Base-by-base conservation (phyloP, 2,329 filamentous ascomycete genomes). In the Penicillium sp. region DNA sequence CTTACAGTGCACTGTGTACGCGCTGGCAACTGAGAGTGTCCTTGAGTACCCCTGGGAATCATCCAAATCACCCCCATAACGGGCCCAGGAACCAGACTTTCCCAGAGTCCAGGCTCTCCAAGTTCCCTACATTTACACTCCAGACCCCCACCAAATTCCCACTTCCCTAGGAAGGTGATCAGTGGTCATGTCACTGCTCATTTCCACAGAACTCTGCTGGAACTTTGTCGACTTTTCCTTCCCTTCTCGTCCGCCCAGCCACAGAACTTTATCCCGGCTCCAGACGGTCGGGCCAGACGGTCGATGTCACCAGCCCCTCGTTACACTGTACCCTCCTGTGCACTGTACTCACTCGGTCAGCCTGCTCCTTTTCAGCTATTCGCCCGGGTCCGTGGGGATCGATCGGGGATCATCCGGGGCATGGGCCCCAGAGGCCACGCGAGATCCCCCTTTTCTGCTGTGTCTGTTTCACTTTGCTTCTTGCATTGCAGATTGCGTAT, bases 331-430 rank as follows among this genome's bases (percentile, higher is more conserved):
- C 24, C 24, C 24, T 13, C 8, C 13, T 9, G 5, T 21, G 10
- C 8, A 40, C 15, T 42, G 39, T 27, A 42, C 29, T 42, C 39
- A 24, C 39, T 42, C 24, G 18, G 24, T 42, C 24, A 42, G 23
- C 1, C 3, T 42, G 23, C 45, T n/a, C 51, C 20, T 33, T 49
- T 57, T 43, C 7, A 49, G 51, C 46, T 21, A 39, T 46, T 52
- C 26, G 45, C 43, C 56, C 56, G 51, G 49, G 45, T 58, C 37
- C 41, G 45, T 46, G 54, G 21, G 57, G 57, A 59, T 59, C 56
- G 57, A 59, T 59, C 54, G 54, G 54, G 54, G 57, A 59, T 59
- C 57, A 54, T 54, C 57, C 54, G 54, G 56, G 56, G 55, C 46
- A 49, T 51, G 48, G 44, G 53, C 50, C 50, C 53, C 53, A 51